A percentile compares a stretch with the other conserved stretches of the same genome.
phyloP scores from a whole-genome alignment of 2,329 filamentous ascomycete genomes.

The Exophiala xenobiotica region DNA sequence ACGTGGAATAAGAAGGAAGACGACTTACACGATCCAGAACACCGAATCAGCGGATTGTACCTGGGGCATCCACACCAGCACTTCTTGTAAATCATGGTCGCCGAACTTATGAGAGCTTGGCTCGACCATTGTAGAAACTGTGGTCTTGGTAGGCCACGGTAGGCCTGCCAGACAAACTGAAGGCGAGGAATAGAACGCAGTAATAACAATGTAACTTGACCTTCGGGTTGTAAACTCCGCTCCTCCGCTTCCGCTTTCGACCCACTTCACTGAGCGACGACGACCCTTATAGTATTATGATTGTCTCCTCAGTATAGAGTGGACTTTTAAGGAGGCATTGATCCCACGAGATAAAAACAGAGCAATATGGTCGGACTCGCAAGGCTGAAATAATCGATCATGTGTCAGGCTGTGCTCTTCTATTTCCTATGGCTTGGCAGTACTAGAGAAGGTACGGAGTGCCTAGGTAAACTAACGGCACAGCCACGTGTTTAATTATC shows the following conservation, averaged over 20 bases:
- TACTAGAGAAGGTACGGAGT: too few relatives aligned
- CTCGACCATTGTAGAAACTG: background rate
- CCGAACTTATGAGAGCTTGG: background rate
- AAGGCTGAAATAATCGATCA: background rate
- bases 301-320: too few relatives aligned
- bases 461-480: background rate
- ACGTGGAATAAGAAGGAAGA: background rate
- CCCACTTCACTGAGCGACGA: too few relatives aligned
- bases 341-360: too few relatives aligned
- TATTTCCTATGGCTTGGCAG: background rate
- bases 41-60: background rate
- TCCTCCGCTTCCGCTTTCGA: too few relatives aligned
- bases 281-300: too few relatives aligned
- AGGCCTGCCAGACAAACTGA: too few relatives aligned
- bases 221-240: too few relatives aligned
- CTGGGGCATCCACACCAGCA: conserved; percentile 5
- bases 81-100: conserved; percentile 4
- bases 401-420: background rate
- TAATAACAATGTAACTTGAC: too few relatives aligned
- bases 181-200: too few relatives aligned
- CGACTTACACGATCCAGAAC: conserved; percentile 11
- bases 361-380: background rate
- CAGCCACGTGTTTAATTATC: background rate
- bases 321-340: too few relatives aligned
- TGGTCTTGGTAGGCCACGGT: too few relatives aligned